Evolutionary conservation across 352 stramenopile species (phyloP), one percentile per base, ranked within the genome.

Genomic region (Phytopythium cucurbitacearum): DNA sequence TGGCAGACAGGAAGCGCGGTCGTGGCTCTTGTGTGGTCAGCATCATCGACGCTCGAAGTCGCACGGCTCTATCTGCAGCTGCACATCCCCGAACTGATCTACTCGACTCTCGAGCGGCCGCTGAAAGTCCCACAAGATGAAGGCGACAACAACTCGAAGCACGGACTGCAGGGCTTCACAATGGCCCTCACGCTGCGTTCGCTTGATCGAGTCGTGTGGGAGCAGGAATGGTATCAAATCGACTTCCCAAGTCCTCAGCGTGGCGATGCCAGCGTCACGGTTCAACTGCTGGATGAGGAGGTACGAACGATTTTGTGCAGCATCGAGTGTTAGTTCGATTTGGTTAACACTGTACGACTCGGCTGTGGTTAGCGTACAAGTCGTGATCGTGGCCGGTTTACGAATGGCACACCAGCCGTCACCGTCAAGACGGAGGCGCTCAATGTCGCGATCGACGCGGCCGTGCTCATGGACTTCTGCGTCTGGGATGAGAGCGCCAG

Each of bases 121-220:
- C 57, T 82, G 8, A 51, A 62, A 39, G 53, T 84, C 16, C 56
- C 21, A 28, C 21, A 28, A 28, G 49, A 9, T 10, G 47, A 56
- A 12, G 60, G 72, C 28, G 77, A 82, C n/a, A 60, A 82, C 12
- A 72, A 86, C 21, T 40, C 60, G 2, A 33, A 16, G 3, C 64
- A 84, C 41, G 74, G 74, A 0, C 49, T 85, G 5, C 70, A 81
- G 12, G 77, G 72, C 7, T 85, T 72, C 46, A 79, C 70, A 8
- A 60, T 65, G 28, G 74, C 77, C 0, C 41, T 85, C 16, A 77
- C 69, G 50, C 52, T 88, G 15, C 67, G 74, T 2, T 68, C 69
- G 8, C 61, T 80, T 1, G 57, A 75, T 12, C 55, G 57, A 15
- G 64, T 79, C 34, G 57, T 76, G 12, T 88, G 72, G 74, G 74